These are phyloP conservation scores for Cercis canadensis DNA, from an alignment of 306 rosid genomes.

Conservation along the genomic window DNA sequence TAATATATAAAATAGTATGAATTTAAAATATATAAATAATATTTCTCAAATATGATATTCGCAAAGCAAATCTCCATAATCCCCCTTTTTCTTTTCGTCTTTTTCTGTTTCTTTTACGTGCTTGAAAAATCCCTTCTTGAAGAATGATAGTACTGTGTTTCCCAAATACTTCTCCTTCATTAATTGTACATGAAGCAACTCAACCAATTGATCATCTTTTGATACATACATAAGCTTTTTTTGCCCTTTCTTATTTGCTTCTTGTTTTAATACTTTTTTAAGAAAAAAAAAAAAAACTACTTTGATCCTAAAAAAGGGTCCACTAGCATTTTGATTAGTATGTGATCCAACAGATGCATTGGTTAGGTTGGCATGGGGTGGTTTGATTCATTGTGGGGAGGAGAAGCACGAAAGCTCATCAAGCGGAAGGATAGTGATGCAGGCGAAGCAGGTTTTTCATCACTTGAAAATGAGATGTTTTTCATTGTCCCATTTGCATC, in stretches of 20 bases:
- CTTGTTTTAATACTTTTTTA: no score
- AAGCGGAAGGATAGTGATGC: slow-evolving; percentile 96
- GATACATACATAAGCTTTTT: slow-evolving; percentile 20
- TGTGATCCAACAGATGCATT: slow-evolving; percentile 53
- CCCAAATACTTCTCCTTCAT: neutral
- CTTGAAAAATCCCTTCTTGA: slow-evolving; percentile 33
- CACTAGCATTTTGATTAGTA: slow-evolving; percentile 13
- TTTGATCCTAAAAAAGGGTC: neutral
- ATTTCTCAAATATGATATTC: no score
- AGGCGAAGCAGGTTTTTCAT: slow-evolving; percentile 80
- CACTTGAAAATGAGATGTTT: neutral
- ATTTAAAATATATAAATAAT: no score
- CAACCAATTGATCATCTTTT: neutral
- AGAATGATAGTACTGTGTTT: slow-evolving; percentile 25
- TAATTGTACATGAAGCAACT: slow-evolving; percentile 46
- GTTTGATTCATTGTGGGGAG: slow-evolving; percentile 63
- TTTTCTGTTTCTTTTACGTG: slow-evolving; percentile 19
- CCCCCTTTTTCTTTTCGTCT: slow-evolving; percentile 9
- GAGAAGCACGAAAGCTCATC: slow-evolving; percentile 50
- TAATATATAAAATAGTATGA: no score
- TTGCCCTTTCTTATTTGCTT: slow-evolving; percentile 19
- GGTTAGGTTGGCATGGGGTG: slow-evolving; percentile 55
- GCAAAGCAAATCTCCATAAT: slow-evolving; percentile 34
- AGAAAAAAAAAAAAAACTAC: no score
- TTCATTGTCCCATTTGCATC: slow-evolving; percentile 3